Evolutionary conservation across 1,284 basidiomycete species (phyloP), one percentile per base, ranked within the genome.

Genomic region (Porphyrellus sp.): DNA sequence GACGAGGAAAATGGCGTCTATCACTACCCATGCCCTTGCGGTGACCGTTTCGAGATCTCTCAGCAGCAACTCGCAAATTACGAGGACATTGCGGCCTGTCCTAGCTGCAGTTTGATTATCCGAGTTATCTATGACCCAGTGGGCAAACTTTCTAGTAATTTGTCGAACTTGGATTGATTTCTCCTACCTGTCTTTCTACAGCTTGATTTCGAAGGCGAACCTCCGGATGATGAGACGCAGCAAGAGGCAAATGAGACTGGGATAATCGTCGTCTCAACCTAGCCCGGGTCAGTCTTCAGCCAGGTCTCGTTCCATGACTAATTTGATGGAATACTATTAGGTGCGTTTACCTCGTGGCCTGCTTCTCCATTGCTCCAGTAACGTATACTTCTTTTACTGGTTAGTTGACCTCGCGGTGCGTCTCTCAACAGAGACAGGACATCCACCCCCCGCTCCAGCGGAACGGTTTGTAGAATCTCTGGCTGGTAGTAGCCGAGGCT

Each of bases 1-100:
- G 93, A 97, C 67, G 82, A 82, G 18, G 80, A 77, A 49, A 92
- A 91, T 63, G 72, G 81, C 44, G 86, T 95, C 8, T 97, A 85
- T 64, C 94, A 98, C 74, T 98, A 96, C 70, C 97, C 97, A 1
- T 99, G 95, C 68, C 96, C 96, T 1, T 99, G 97, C 68, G 96
- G 96, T 23, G 97, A 99, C 74, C 86, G 94, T 35, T 99, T 99
- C 74, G 97, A 99, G 71, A 98, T 99, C 62, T 88, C 92, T 18
- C 83, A 87, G 59, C 75, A 76, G 62, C 95, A 98, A 72, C 83
- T 99, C 11, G 81, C 84, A 49, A 80, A 93, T 57, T 98, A 86
- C 43, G 96, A 98, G 64, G 97, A 99, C 65, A 85, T 97, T 41
- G 96, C 96, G n/a, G 93, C 85, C 49, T 99, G 96, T 74, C 97